Conservation (phyloP, 192 early-diverging fungal genomes). For the Coemansia sp. region DNA sequence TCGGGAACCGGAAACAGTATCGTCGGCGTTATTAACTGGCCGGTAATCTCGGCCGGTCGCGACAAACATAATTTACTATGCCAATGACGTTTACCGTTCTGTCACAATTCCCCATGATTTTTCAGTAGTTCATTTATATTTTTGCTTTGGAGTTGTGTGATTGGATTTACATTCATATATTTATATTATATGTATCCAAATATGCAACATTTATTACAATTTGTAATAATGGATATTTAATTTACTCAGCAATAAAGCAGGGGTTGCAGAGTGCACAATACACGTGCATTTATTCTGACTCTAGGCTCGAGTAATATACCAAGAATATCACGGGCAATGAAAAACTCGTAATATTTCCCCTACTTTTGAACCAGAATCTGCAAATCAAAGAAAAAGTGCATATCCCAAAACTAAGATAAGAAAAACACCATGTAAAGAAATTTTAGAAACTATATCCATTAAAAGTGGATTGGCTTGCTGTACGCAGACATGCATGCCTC, state of each 20-base stretch:
- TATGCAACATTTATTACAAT: background rate
- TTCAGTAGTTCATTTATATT: too few relatives aligned
- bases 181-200: too few relatives aligned
- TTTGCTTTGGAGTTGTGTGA: too few relatives aligned
- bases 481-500: conserved; percentile 93
- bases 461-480: conserved; percentile 78
- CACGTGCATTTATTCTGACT: background rate
- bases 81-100: too few relatives aligned
- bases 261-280: background rate
- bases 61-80: too few relatives aligned
- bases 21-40: too few relatives aligned
- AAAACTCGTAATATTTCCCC: background rate
- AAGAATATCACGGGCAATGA: background rate
- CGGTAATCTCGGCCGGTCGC: too few relatives aligned
- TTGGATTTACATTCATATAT: too few relatives aligned
- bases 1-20: too few relatives aligned
- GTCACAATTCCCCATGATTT: too few relatives aligned
- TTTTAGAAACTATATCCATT: conserved; percentile 10
- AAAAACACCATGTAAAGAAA: background rate
- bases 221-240: background rate
- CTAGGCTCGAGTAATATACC: background rate
- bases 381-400: background rate
- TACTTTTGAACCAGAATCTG: background rate
- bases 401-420: background rate
- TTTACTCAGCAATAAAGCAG: background rate